A percentile compares a stretch with the other conserved stretches of the same genome.
These are phyloP conservation scores for Lactarius akahatsu DNA, from an alignment of 768 basidiomycete genomes.

Conservation along the genomic window DNA sequence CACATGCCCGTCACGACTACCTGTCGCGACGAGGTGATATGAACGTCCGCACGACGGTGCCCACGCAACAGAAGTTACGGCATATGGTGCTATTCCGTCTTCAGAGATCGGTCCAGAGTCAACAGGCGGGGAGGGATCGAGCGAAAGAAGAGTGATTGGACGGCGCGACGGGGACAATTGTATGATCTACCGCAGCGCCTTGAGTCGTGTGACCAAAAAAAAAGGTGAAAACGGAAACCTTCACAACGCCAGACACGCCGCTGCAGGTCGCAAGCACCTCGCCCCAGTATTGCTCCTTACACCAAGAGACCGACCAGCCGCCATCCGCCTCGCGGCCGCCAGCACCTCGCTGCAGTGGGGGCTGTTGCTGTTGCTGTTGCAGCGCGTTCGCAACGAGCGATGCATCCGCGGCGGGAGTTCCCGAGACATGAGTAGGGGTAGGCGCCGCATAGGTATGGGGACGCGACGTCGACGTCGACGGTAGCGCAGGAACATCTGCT, in stretches of 20 bases:
- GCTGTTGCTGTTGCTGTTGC: conserved; percentile 46
- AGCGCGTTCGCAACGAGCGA: conserved; percentile 64
- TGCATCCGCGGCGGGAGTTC: conserved; percentile 49
- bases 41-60: conserved; percentile 92
- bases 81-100: conserved; percentile 45
- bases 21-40: conserved; percentile 92
- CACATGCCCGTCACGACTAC: conserved; percentile 82
- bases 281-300: conserved; percentile 95
- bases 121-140: conserved; percentile 50
- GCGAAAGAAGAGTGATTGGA: conserved; percentile 60
- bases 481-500: conserved; percentile 65
- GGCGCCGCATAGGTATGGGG: conserved; percentile 59
- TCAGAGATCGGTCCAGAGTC: conserved; percentile 36
- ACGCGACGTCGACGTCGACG: conserved; percentile 44
- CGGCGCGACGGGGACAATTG: conserved; percentile 68
- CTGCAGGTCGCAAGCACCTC: conserved; percentile 78
- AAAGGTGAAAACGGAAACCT: conserved; percentile 46
- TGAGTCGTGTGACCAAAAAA: conserved; percentile 7
- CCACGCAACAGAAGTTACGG: conserved; percentile 88
- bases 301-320: conserved; percentile 94
- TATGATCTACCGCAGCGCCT: conserved; percentile 53
- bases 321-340: conserved; percentile 83
- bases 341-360: conserved; percentile 40
- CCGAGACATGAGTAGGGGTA: conserved; percentile 65
- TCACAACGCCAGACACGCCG: conserved; percentile 71